phyloP scores from a whole-genome alignment of 2,329 filamentous ascomycete genomes.

The Monosporascus cannonballus region DNA sequence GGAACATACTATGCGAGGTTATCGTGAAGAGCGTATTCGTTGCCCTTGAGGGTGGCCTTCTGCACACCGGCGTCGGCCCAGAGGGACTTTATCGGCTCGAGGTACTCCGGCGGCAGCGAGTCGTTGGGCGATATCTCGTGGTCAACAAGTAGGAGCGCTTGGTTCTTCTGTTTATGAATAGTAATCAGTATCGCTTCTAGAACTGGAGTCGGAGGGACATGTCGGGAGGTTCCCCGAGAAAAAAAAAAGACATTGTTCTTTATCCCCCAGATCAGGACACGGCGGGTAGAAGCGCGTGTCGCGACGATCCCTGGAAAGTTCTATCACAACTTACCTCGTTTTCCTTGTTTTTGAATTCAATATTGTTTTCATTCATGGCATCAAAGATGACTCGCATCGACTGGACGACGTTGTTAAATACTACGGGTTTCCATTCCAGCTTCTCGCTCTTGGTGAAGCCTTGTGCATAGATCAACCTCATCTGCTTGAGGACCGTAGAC shows the following conservation, averaged over 20 bases:
- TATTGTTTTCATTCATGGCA: constrained; percentile 80
- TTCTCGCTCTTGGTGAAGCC: constrained; percentile 87
- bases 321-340: constrained; percentile 60
- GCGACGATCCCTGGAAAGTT: neutral
- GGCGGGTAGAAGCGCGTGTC: constrained; percentile 2
- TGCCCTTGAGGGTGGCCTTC: constrained; percentile 83
- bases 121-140: constrained; percentile 80
- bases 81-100: constrained; percentile 74
- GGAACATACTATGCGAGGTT: constrained; percentile 80
- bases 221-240: neutral
- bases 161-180: constrained; percentile 55
- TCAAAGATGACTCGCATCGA: constrained; percentile 87
- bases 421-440: constrained; percentile 89
- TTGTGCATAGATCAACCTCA: constrained; percentile 94
- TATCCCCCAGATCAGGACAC: neutral
- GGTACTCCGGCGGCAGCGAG: constrained; percentile 68
- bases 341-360: constrained; percentile 69
- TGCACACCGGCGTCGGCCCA: constrained; percentile 84
- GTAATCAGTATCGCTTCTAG: constrained; percentile 6
- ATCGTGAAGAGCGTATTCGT: constrained; percentile 94
- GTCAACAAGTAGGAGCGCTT: constrained; percentile 70
- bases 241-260: too few species aligned
- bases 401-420: constrained; percentile 91
- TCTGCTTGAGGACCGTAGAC: constrained; percentile 96
- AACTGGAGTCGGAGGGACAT: neutral